Evolutionary conservation across 2,329 filamentous ascomycete genomes (phyloP), one percentile per base, ranked within the genome.

Genomic region (Colletotrichum kahawae): DNA sequence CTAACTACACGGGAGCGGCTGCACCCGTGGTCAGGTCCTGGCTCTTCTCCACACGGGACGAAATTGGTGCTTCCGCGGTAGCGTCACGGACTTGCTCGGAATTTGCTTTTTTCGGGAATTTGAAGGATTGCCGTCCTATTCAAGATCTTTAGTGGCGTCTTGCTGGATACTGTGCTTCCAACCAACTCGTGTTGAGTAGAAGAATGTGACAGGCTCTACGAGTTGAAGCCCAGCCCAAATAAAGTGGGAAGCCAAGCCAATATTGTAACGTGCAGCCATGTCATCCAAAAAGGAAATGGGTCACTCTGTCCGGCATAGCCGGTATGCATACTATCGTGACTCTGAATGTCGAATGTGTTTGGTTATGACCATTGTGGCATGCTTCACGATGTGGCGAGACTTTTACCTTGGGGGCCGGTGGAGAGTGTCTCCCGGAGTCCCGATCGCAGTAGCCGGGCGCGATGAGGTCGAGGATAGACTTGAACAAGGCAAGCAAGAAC

Each of bases 181-280:
- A 12, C 6, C 18, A 70, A 31, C 57, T 60, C 57, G 57, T 24
- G n/a, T 33, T 29, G 21, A 33, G 14, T 64, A n/a, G 16, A 29
- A 33, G 36, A 65, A 9, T 48, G 29, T 31, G 24, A 16, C n/a
- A 67, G n/a, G 34, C 18, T 38, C 24, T 56, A 10, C 4, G 3
- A 43, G 29, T 36, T 21, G 38, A 24, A 24, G 65, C 7, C 31
- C 10, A 16, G 56, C 14, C 14, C 57, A n/a, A 13, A 27, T 7
- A 48, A 62, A 60, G 54, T 16, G 31, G 56, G 18, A 38, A 56
- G 70, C 70, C 65, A 72, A 63, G 56, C 65, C 70, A 69, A 69
- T 72, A 69, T 38, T 63, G 14, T 4, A 14, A 38, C n/a, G 65
- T 38, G 33, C 24, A 56, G 7, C 38, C 12, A 56, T 24, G 38